Base-by-base conservation (phyloP, 257 asterid genomes). In the Solanum rostratum region DNA sequence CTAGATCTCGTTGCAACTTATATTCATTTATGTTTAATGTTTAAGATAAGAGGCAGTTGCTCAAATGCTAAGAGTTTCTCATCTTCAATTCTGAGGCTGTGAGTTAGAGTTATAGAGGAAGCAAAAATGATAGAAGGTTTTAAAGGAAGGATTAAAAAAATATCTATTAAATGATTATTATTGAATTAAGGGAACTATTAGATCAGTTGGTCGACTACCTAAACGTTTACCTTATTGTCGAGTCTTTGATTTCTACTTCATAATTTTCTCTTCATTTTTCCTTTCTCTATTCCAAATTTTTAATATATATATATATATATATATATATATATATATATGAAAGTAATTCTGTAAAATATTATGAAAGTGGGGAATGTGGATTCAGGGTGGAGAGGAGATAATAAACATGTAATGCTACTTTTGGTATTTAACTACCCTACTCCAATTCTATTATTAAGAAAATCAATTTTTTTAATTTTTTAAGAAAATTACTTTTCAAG, bases 401-500 rank as follows among this genome's bases (percentile, higher is more conserved):
- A 66, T 30, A 1, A 63, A 10, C 12, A 2, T 6, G n/a, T n/a
- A 63, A 29, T 63, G 11, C n/a, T 13, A 27, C 0, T 63, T 63
- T 18, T 1, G 7, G 3, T 27, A 63, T 3, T 3, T 9, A 1
- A 24, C 27, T 27, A n/a, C 8, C 19, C 20, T 27, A 27, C 41
- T 59, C 3, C 7, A 59, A 2, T n/a, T n/a, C 14, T 59, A 59
- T 2, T 1, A 9, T 9, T 57, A 20, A 8, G 8, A 55, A 55
- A 19, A 1, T 50, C 18, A 50, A n/a, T 50, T 50, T 14, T 50
- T 12, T 6, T 50, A 4, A 52, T 52, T 7, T 14, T 15, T 52
- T n/a, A 52, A 14, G 1, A n/a, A 57, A 59, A 22, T 0, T n/a
- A 0, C 3, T n/a, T 59, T 22, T 52, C 1, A 2, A 3, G 0